These are phyloP conservation scores for Carex parvula DNA, from an alignment of 176 grass and related monocot species.

Conservation along the genomic window DNA sequence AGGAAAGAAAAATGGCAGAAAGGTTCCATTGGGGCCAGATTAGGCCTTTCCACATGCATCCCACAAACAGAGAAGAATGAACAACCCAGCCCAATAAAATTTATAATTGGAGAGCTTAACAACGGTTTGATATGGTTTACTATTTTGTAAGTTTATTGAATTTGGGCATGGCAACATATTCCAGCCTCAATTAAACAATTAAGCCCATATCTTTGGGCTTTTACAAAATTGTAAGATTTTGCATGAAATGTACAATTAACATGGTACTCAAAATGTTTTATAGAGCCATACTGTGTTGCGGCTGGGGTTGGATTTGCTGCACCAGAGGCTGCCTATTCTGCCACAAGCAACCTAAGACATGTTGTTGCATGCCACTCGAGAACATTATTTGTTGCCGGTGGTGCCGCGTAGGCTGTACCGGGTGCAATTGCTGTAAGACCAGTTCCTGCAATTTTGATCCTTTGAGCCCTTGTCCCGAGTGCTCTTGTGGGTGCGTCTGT, in stretches of 20 bases:
- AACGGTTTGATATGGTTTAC: not conserved
- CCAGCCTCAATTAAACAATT: not conserved
- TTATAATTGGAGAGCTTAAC: not conserved
- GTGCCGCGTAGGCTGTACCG: not conserved
- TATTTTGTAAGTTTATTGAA: not conserved
- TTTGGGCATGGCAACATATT: not conserved
- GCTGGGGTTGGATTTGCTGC: constrained; percentile 28
- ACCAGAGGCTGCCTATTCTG: constrained; percentile 16
- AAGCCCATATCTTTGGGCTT: not conserved
- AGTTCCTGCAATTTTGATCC: constrained; percentile 24
- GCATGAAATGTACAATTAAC: not conserved
- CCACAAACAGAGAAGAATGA: not conserved
- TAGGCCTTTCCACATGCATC: not conserved
- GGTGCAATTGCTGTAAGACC: constrained; percentile 25
- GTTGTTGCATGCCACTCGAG: not conserved
- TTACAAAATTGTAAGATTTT: not conserved
- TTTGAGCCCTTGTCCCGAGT: not conserved
- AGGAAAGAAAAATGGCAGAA: not conserved
- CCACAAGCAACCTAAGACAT: constrained; percentile 5
- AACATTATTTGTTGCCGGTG: constrained; percentile 15
- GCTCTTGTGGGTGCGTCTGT: constrained; percentile 24
- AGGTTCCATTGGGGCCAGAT: not conserved
- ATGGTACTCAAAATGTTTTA: constrained; percentile 6
- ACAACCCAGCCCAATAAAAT: not conserved
- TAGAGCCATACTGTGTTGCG: constrained; percentile 29